Conservation (phyloP, 1,139 yeast genomes). For the Debaryomyces coudertii region DNA sequence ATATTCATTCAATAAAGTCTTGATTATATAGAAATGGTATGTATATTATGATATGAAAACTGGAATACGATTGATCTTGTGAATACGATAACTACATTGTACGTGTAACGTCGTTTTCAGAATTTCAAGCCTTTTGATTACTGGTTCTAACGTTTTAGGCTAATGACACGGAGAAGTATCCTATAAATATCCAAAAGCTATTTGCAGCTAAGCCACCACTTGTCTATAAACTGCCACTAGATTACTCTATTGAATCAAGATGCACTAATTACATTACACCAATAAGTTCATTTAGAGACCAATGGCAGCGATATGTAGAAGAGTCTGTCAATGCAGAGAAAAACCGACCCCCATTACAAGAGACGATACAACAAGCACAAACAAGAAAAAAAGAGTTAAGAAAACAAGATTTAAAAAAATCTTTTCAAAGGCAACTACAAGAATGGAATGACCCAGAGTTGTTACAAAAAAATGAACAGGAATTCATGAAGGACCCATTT, state of each 20-base stretch:
- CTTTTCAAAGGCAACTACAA: slow-evolving; percentile 40
- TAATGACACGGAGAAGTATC: slow-evolving; percentile 50
- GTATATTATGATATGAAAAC: not conserved
- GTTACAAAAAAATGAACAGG: slow-evolving; percentile 53
- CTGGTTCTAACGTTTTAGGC: slow-evolving; percentile 10
- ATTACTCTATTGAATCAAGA: slow-evolving; percentile 55
- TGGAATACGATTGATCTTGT: not conserved
- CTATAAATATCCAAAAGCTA: slow-evolving; percentile 63
- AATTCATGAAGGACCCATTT: slow-evolving; percentile 69
- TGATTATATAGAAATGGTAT: not conserved
- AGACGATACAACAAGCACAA: slow-evolving; percentile 30
- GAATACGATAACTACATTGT: not conserved
- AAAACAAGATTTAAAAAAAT: slow-evolving; percentile 24
- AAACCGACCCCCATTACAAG: slow-evolving; percentile 23
- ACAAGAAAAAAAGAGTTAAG: slow-evolving; percentile 26
- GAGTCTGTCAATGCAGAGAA: slow-evolving; percentile 23
- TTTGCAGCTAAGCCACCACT: slow-evolving; percentile 76
- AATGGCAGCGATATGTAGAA: slow-evolving; percentile 34
- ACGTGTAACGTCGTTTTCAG: not conserved
- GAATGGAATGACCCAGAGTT: slow-evolving; percentile 57
- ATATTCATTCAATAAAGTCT: not conserved
- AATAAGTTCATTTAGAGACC: slow-evolving; percentile 41
- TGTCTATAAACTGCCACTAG: slow-evolving; percentile 55
- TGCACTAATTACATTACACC: slow-evolving; percentile 57
- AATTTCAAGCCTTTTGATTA: not conserved